phyloP scores from a whole-genome alignment of 352 stramenopile species.

The Globisporangium takayamanum region DNA sequence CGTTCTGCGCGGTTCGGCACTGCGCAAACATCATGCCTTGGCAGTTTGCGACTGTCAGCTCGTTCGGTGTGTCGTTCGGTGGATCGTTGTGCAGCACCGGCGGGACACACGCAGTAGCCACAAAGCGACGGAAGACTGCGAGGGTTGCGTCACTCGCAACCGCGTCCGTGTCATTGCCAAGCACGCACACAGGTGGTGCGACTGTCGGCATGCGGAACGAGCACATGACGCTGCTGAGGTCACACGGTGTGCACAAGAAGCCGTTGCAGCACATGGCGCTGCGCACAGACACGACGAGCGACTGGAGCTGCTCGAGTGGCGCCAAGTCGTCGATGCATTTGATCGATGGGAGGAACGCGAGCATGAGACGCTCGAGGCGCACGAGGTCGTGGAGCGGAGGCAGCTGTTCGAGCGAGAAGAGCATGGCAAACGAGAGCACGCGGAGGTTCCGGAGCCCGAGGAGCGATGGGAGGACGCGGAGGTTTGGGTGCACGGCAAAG shows the following conservation, averaged over 20 bases:
- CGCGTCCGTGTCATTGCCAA: neutral
- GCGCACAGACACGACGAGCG: constrained; percentile 11
- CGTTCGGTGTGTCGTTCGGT: neutral
- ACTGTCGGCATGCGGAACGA: neutral
- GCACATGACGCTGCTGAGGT: constrained; percentile 15
- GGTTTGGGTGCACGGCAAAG: constrained; percentile 14
- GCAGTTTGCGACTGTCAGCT: constrained; percentile 4
- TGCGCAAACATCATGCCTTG: constrained; percentile 5
- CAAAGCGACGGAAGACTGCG: constrained; percentile 16
- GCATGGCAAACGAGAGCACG: constrained; percentile 19
- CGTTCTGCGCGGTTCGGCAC: neutral
- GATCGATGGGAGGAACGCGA: constrained; percentile 12
- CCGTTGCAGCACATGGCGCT: constrained; percentile 24
- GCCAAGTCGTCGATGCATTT: constrained; percentile 21
- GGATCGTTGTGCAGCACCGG: neutral
- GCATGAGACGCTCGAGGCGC: constrained; percentile 20
- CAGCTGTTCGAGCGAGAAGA: constrained; percentile 14
- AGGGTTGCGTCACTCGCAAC: constrained; percentile 9
- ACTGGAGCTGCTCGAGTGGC: constrained; percentile 5
- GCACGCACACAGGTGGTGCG: neutral
- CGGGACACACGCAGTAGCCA: constrained; percentile 11
- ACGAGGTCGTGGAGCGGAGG: constrained; percentile 18
- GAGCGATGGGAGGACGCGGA: constrained; percentile 18
- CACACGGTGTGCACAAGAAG: constrained; percentile 20
- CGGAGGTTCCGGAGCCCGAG: constrained; percentile 19